A percentile compares a stretch with the other conserved stretches of the same genome.
These are phyloP conservation scores for Friedmanniomyces simplex DNA, from an alignment of 495 filamentous ascomycete species.

Conservation along the genomic window DNA sequence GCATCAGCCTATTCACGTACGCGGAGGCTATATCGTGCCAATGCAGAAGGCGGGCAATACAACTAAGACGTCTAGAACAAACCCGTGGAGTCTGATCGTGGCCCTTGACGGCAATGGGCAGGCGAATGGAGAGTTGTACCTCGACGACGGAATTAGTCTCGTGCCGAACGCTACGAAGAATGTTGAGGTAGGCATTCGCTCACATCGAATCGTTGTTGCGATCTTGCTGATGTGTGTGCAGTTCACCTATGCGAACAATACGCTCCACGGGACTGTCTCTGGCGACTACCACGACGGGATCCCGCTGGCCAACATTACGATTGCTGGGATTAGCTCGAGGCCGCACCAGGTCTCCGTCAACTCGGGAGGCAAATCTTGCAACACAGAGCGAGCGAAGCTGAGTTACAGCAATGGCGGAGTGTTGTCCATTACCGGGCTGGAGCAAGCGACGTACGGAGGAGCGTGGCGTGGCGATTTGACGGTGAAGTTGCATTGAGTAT, in stretches of 20 bases:
- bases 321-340: slow-evolving; percentile 1
- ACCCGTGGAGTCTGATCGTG: slow-evolving; percentile 17
- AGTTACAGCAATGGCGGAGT: not conserved
- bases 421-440: not conserved
- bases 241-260: slow-evolving; percentile 14
- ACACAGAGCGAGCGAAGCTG: not conserved
- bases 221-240: not conserved
- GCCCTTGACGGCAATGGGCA: slow-evolving; percentile 12
- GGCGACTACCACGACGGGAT: slow-evolving; percentile 6
- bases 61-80: slow-evolving; percentile 9
- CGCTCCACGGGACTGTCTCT: slow-evolving; percentile 4
- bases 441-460: not conserved
- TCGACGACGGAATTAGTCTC: slow-evolving; percentile 20
- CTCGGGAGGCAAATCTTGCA: not conserved
- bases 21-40: slow-evolving; percentile 16
- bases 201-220: not conserved
- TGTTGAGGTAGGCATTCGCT: slow-evolving; percentile 2
- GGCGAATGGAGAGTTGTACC: slow-evolving; percentile 17
- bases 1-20: slow-evolving; percentile 15
- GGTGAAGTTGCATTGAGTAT: not conserved
- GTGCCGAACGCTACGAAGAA: slow-evolving; percentile 9
- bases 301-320: slow-evolving; percentile 15
- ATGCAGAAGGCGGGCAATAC: slow-evolving; percentile 21
- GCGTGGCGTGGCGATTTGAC: slow-evolving; percentile 2
- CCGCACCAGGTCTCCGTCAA: not conserved